phyloP scores from a whole-genome alignment of 2,329 filamentous ascomycete species.

The Trichoderma koningii region DNA sequence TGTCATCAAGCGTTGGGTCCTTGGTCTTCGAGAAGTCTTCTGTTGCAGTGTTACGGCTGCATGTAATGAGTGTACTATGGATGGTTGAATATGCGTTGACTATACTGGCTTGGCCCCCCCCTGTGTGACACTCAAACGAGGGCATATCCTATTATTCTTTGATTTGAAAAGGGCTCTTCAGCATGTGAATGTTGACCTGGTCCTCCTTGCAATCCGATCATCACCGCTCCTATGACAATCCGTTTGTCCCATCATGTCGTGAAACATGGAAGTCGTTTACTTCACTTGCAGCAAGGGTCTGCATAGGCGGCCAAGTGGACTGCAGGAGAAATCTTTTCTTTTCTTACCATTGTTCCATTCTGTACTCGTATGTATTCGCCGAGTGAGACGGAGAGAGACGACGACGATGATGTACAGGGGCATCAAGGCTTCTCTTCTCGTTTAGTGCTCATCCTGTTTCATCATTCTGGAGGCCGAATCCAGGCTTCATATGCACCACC shows the following conservation, averaged over 20 bases:
- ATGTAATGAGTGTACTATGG: too few species aligned
- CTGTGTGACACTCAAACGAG: slow-evolving; percentile 4
- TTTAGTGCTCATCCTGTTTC: not conserved
- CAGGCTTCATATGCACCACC: not conserved
- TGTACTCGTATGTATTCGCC: not conserved
- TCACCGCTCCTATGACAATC: not conserved
- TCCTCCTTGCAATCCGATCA: not conserved
- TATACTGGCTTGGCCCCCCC: not conserved
- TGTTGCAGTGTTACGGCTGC: too few species aligned
- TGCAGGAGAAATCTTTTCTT: not conserved
- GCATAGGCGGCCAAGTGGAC: too few species aligned
- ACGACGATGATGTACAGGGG: not conserved
- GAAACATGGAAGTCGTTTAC: too few species aligned
- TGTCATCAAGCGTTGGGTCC: too few species aligned
- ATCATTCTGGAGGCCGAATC: not conserved
- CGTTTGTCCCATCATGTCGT: too few species aligned
- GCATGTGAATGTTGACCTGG: slow-evolving; percentile 14
- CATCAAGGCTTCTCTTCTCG: not conserved
- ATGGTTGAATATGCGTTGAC: not conserved
- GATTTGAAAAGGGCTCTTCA: not conserved
- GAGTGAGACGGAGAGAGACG: not conserved
- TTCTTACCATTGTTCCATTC: not conserved
- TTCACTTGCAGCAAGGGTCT: too few species aligned
- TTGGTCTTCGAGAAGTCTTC: too few species aligned
- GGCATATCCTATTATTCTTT: not conserved